Evolutionary conservation across 177 flowering plant genomes (phyloP).

Genomic region (Vitis hybrid): DNA sequence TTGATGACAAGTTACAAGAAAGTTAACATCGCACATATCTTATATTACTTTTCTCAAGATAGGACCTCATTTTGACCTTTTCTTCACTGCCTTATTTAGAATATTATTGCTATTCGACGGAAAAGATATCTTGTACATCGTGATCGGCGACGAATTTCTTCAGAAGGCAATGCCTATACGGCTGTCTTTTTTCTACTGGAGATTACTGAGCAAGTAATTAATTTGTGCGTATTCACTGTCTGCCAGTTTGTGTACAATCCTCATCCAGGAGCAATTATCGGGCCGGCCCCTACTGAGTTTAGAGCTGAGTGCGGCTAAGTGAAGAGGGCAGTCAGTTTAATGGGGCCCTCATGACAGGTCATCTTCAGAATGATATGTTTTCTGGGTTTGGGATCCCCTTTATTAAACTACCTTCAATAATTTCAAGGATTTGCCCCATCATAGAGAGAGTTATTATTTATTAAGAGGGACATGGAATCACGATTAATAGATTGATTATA

Average conservation of each 20-base stretch:
- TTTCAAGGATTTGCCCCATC: background rate
- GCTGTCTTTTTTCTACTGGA: background rate
- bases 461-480: too few species aligned
- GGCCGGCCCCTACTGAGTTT: conserved; percentile 8
- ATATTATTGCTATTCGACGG: background rate
- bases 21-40: conserved; percentile 5
- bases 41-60: background rate
- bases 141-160: background rate
- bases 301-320: conserved; percentile 2
- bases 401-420: background rate
- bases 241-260: background rate
- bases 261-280: background rate
- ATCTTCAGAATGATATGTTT: background rate
- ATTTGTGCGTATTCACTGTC: conserved; percentile 2
- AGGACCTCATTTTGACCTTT: background rate
- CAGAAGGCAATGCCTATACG: background rate
- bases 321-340: background rate
- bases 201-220: background rate
- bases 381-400: background rate
- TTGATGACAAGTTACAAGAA: conserved; percentile 6
- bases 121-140: background rate
- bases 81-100: background rate
- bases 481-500: too few species aligned
- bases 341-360: background rate
- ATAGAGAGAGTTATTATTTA: too few species aligned